Percentiles rank a stretch among this genome's conserved stretches.
phyloP scores from a whole-genome alignment of 2,329 filamentous ascomycete species.

The Colletotrichum somersetense region DNA sequence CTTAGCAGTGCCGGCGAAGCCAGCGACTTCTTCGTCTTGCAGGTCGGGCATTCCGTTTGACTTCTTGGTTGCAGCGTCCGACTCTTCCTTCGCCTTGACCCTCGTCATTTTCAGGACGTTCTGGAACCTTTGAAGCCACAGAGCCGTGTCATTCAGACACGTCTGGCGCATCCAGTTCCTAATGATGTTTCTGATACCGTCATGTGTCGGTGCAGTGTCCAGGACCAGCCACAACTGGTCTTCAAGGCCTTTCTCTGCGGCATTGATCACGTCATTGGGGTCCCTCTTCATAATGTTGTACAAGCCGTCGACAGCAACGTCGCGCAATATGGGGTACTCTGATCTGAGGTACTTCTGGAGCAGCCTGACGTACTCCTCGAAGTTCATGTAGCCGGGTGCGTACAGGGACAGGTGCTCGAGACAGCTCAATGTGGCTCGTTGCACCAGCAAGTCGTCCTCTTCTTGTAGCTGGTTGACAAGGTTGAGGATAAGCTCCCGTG shows the following conservation, averaged over 20 bases:
- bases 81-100: constrained; percentile 70
- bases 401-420: constrained; percentile 94
- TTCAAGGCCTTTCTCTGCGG: constrained; percentile 83
- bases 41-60: constrained; percentile 77
- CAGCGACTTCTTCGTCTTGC: constrained; percentile 95
- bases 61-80: constrained; percentile 55
- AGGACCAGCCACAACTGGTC: constrained; percentile 93
- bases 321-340: constrained; percentile 75
- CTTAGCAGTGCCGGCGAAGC: constrained; percentile 78
- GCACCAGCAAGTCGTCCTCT: constrained; percentile 72
- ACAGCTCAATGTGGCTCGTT: constrained; percentile 83
- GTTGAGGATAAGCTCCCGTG: constrained; percentile 90
- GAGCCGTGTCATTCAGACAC: constrained; percentile 79
- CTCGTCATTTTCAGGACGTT: constrained; percentile 90
- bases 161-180: constrained; percentile 95
- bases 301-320: constrained; percentile 87
- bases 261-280: constrained; percentile 82
- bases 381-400: constrained; percentile 88
- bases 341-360: constrained; percentile 84
- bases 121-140: constrained; percentile 93
- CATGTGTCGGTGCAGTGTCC: constrained; percentile 80
- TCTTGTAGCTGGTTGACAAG: constrained; percentile 86
- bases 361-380: constrained; percentile 83
- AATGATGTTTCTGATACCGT: constrained; percentile 87
- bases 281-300: constrained; percentile 97